Conservation (phyloP, 2,329 filamentous ascomycete genomes). For the Daldinia sp. region DNA sequence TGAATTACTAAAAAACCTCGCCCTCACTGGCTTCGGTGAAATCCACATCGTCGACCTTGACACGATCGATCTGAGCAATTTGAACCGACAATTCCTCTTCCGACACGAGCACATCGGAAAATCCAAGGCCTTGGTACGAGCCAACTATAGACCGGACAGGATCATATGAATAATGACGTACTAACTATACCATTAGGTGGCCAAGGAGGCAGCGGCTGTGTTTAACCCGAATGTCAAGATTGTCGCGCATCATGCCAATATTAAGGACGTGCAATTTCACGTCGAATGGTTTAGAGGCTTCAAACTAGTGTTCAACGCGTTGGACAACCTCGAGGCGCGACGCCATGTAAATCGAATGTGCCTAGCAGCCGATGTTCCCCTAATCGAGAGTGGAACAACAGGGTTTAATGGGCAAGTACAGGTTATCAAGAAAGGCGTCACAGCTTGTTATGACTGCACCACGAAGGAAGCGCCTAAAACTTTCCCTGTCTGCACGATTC, state of each 20-base stretch:
- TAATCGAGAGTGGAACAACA: constrained; percentile 97
- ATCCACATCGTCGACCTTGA: constrained; percentile 97
- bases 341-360: constrained; percentile 99
- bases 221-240: constrained; percentile 93
- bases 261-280: constrained; percentile 89
- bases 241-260: constrained; percentile 91
- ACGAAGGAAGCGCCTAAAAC: constrained; percentile 91
- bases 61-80: constrained; percentile 96
- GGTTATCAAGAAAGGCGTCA: constrained; percentile 90
- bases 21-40: constrained; percentile 90
- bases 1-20: constrained; percentile 96
- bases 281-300: constrained; percentile 90
- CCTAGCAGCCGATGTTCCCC: constrained; percentile 85
- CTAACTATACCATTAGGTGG: constrained; percentile 70
- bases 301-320: constrained; percentile 90
- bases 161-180: constrained; percentile 25
- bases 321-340: constrained; percentile 94
- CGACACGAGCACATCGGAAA: constrained; percentile 98
- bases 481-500: constrained; percentile 96
- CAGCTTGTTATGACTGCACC: constrained; percentile 96
- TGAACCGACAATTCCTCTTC: constrained; percentile 98
- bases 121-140: constrained; percentile 85
- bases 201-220: constrained; percentile 87
- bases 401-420: constrained; percentile 98
- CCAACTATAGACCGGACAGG: constrained; percentile 25